A percentile compares a stretch with the other conserved stretches of the same genome.
phyloP scores from a whole-genome alignment of 2,329 filamentous ascomycete genomes.

The Pyricularia grisea region DNA sequence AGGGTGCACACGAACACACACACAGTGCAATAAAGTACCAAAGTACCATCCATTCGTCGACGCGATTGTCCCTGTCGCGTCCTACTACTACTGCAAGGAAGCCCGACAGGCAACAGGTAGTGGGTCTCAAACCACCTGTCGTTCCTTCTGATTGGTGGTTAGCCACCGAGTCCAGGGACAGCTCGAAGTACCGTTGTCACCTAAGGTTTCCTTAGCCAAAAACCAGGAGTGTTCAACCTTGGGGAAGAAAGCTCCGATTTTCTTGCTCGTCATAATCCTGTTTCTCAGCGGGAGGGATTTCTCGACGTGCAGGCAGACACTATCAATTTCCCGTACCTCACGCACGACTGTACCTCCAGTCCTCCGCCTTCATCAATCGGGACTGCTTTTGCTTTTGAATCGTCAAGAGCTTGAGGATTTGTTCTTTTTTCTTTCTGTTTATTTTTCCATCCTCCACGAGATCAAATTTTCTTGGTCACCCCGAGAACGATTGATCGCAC shows the following conservation, averaged over 20 bases:
- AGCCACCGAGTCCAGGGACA: not conserved
- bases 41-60: too few relatives aligned
- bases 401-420: not conserved
- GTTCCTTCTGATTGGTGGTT: not conserved
- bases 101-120: not conserved
- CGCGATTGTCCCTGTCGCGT: not conserved
- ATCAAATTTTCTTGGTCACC: not conserved
- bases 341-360: not conserved
- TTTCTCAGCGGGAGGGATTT: not conserved
- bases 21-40: not conserved
- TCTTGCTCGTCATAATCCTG: conserved; percentile 1
- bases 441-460: not conserved
- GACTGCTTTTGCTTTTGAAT: not conserved
- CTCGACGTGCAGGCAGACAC: not conserved
- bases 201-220: not conserved
- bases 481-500: not conserved
- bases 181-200: not conserved
- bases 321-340: not conserved
- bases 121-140: not conserved
- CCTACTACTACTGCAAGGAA: not conserved
- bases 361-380: not conserved
- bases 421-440: not conserved
- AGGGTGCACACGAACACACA: not conserved
- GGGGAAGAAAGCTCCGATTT: not conserved
- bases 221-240: not conserved